Percentiles rank a stretch among this genome's conserved stretches.
Evolutionary conservation across 805 yeast genomes (phyloP).

Genomic region (Cyberlindnera lachancei): DNA sequence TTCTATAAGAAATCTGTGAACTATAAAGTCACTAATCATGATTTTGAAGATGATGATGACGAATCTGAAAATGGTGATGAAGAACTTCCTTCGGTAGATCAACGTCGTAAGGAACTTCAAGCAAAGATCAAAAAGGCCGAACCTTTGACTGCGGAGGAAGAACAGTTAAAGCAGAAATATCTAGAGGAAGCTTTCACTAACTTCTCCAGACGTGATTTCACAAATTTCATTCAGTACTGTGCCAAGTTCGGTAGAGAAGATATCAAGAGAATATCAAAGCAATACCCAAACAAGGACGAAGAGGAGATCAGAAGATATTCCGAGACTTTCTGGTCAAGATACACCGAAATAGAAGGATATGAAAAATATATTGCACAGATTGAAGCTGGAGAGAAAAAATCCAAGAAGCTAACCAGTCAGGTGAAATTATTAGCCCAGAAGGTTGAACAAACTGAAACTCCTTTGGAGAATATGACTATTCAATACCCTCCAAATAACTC

Average conservation of each 20-base stretch:
- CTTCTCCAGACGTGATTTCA: slow-evolving; percentile 73
- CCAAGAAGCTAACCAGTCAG: slow-evolving; percentile 47
- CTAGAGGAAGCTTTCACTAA: slow-evolving; percentile 51
- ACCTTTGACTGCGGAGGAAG: slow-evolving; percentile 60
- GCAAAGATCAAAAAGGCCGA: slow-evolving; percentile 47
- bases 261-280: slow-evolving; percentile 40
- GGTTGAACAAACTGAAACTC: slow-evolving; percentile 45
- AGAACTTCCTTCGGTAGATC: slow-evolving; percentile 6
- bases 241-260: slow-evolving; percentile 59
- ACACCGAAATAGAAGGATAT: slow-evolving; percentile 55
- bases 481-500: slow-evolving; percentile 82
- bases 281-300: slow-evolving; percentile 46
- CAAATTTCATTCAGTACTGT: slow-evolving; percentile 61
- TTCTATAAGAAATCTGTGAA: slow-evolving; percentile 54
- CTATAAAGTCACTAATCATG: slow-evolving; percentile 50
- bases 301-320: slow-evolving; percentile 58
- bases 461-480: slow-evolving; percentile 54
- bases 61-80: background rate
- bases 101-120: slow-evolving; percentile 32
- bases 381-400: slow-evolving; percentile 65
- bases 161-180: slow-evolving; percentile 40
- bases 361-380: slow-evolving; percentile 68
- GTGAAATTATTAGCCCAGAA: slow-evolving; percentile 47
- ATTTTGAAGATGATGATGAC: slow-evolving; percentile 41
- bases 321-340: slow-evolving; percentile 56